phyloP scores from a whole-genome alignment of 2,329 filamentous ascomycete genomes.

The Stachybotrys echinatus region DNA sequence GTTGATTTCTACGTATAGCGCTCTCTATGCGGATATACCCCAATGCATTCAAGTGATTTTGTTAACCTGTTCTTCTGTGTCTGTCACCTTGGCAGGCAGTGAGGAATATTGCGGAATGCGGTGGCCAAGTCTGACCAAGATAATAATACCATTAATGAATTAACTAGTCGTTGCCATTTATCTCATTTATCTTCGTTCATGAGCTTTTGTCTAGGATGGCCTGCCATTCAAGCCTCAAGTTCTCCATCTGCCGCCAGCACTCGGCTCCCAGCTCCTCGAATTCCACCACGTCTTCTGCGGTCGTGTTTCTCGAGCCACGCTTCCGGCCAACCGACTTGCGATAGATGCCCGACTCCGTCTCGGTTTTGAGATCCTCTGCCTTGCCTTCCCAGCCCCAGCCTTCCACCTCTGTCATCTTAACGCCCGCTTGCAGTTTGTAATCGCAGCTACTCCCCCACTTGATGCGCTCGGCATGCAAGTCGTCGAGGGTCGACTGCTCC shows the following conservation, averaged over 20 bases:
- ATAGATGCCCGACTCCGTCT: constrained; percentile 39
- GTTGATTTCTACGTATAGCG: background rate
- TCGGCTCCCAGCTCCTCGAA: constrained; percentile 58
- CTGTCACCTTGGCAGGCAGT: no score
- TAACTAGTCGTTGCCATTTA: no score
- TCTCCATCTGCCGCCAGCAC: constrained; percentile 69
- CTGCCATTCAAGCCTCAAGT: constrained; percentile 63
- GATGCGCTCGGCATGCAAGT: constrained; percentile 43
- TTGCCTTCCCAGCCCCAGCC: constrained; percentile 74
- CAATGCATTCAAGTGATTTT: background rate
- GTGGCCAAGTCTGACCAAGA: background rate
- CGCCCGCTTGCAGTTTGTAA: constrained; percentile 48
- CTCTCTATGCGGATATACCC: background rate
- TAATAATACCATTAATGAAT: background rate
- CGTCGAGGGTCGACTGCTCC: constrained; percentile 56
- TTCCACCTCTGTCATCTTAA: constrained; percentile 76
- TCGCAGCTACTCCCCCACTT: constrained; percentile 85
- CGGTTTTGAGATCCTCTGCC: constrained; percentile 36
- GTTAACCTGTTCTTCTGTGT: no score
- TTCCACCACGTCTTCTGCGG: constrained; percentile 50
- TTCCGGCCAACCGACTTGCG: constrained; percentile 53
- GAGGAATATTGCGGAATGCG: background rate
- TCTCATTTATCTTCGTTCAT: no score
- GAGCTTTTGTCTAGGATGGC: constrained; percentile 17
- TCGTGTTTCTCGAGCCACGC: constrained; percentile 52